These are phyloP conservation scores for Tympanopsis confertula DNA, from an alignment of 2,329 filamentous ascomycete species.

Conservation along the genomic window DNA sequence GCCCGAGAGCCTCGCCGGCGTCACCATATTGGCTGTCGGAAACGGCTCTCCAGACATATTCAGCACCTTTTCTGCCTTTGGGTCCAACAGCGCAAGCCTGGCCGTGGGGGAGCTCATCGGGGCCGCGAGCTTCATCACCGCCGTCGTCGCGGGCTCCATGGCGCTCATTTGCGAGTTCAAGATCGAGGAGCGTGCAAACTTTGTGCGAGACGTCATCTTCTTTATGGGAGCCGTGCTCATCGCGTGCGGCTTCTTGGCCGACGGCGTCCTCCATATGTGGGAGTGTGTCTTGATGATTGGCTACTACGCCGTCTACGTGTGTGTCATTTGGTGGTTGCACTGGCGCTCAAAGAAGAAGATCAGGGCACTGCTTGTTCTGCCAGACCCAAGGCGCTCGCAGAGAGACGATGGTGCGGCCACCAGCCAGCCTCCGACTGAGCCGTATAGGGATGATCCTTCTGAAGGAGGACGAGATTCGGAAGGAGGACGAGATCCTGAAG, in stretches of 20 bases:
- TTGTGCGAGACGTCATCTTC: constrained; percentile 82
- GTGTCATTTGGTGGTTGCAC: constrained; percentile 82
- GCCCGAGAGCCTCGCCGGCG: constrained; percentile 89
- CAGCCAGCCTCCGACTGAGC: constrained; percentile 18
- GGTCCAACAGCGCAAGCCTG: constrained; percentile 87
- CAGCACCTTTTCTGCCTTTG: constrained; percentile 96
- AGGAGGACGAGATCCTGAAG: constrained; percentile 10
- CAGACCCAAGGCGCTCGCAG: too few species aligned
- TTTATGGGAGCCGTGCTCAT: constrained; percentile 81
- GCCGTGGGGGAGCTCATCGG: constrained; percentile 91
- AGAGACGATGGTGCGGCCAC: too few species aligned
- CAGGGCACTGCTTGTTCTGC: constrained; percentile 9
- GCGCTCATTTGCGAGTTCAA: constrained; percentile 89
- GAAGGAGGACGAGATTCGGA: constrained; percentile 15
- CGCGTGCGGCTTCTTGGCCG: constrained; percentile 75
- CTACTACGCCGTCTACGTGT: constrained; percentile 83
- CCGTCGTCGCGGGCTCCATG: constrained; percentile 94
- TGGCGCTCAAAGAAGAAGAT: constrained; percentile 62
- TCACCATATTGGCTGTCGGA: constrained; percentile 91
- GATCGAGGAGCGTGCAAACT: constrained; percentile 69
- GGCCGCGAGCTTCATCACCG: constrained; percentile 89
- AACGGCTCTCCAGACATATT: constrained; percentile 98
- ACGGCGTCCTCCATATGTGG: constrained; percentile 76
- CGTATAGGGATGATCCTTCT: constrained; percentile 50
- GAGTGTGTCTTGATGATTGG: constrained; percentile 84